phyloP scores from a whole-genome alignment of 2,329 filamentous ascomycete genomes.

The Microdochium paspali region DNA sequence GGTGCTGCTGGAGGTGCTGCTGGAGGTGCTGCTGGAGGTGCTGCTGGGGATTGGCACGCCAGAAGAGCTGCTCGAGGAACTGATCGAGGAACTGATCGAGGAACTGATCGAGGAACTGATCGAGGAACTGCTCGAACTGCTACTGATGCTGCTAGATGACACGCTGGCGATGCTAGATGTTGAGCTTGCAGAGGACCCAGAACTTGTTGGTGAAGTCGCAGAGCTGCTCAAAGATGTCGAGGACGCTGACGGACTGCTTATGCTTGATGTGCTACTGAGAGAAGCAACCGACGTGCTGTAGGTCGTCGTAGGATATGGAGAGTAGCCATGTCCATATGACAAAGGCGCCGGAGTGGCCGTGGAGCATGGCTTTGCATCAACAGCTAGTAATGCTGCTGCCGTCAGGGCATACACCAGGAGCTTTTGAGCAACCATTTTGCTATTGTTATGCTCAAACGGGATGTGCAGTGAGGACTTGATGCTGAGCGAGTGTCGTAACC shows the following conservation, averaged over 20 bases:
- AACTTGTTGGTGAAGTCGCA: not conserved
- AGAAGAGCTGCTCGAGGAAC: no score
- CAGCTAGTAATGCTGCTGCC: not conserved
- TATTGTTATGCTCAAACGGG: no score
- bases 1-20: no score
- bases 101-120: no score
- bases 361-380: not conserved
- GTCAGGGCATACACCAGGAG: not conserved
- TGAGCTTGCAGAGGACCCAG: not conserved
- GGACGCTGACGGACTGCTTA: not conserved
- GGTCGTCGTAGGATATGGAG: not conserved
- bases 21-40: no score
- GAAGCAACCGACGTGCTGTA: not conserved
- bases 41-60: no score
- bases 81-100: no score
- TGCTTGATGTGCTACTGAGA: not conserved
- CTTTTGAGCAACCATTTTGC: not conserved
- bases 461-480: no score
- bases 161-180: not conserved
- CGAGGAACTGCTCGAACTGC: no score
- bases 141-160: no score
- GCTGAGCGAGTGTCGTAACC: no score
- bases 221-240: not conserved
- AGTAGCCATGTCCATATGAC: not conserved
- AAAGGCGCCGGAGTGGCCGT: not conserved